Evolutionary conservation across 495 filamentous ascomycete genomes (phyloP).

Genomic region (Pyronema omphalodes): DNA sequence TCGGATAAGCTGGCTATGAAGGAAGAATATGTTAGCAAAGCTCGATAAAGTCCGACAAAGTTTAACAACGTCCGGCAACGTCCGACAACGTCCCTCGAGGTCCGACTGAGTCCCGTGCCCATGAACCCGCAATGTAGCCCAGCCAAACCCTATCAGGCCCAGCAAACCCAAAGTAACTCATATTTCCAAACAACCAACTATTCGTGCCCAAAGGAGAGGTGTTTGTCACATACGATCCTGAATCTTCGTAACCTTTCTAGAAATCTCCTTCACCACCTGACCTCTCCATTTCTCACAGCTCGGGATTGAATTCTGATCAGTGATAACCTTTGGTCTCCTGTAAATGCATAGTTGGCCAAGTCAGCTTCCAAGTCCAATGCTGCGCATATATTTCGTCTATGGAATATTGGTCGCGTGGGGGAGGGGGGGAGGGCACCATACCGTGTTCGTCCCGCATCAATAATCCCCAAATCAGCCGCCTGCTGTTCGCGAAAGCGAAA

Average conservation of each 20-base stretch:
- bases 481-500: slow-evolving; percentile 98
- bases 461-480: slow-evolving; percentile 87
- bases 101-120: background rate
- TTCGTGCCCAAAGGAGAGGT: background rate
- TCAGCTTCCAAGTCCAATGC: background rate
- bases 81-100: background rate
- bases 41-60: background rate
- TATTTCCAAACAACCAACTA: no score
- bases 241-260: slow-evolving; percentile 86
- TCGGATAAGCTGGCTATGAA: slow-evolving; percentile 49
- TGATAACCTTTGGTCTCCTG: slow-evolving; percentile 64
- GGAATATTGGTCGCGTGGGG: background rate
- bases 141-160: background rate
- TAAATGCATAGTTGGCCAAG: background rate
- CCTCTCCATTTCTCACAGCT: slow-evolving; percentile 95
- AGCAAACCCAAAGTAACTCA: no score
- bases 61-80: no score
- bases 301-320: slow-evolving; percentile 63
- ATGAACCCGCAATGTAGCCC: no score
- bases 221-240: slow-evolving; percentile 41
- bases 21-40: background rate
- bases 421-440: background rate
- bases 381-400: background rate
- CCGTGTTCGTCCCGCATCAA: slow-evolving; percentile 76
- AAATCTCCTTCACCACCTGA: slow-evolving; percentile 92